These are phyloP conservation scores for Filobasidium floriforme DNA, from an alignment of 768 basidiomycete species.

Conservation along the genomic window DNA sequence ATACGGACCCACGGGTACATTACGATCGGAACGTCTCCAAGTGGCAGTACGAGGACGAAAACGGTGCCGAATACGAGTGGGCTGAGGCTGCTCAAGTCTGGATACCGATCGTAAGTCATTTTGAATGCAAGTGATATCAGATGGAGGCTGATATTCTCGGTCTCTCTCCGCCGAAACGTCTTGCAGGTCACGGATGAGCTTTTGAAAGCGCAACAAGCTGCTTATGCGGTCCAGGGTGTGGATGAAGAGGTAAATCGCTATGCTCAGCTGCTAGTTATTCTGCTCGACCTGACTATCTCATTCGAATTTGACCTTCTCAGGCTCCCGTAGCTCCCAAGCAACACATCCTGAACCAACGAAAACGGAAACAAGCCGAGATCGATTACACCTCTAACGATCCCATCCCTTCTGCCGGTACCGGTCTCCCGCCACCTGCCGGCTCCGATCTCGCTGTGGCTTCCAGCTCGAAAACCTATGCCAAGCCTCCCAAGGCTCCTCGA, in stretches of 20 bases:
- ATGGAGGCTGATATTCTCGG: not conserved
- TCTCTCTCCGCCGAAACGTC: not conserved
- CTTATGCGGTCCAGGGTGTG: conserved; percentile 83
- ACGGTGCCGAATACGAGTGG: conserved; percentile 80
- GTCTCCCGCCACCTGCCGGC: conserved; percentile 1
- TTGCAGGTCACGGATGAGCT: conserved; percentile 55
- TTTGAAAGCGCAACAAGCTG: conserved; percentile 82
- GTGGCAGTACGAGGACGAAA: conserved; percentile 80
- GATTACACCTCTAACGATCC: conserved; percentile 61
- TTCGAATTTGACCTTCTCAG: conserved; percentile 47
- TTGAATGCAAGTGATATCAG: not conserved
- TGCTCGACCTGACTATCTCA: not conserved
- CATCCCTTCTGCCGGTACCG: conserved; percentile 21
- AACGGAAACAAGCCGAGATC: conserved; percentile 49
- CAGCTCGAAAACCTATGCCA: conserved; percentile 25
- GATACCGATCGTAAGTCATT: conserved; percentile 66
- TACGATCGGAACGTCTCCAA: conserved; percentile 66
- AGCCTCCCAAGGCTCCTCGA: conserved; percentile 37
- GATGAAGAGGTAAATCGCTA: conserved; percentile 71
- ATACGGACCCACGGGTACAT: conserved; percentile 72
- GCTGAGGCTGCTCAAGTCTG: conserved; percentile 66
- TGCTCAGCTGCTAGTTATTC: not conserved
- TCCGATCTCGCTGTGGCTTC: conserved; percentile 7
- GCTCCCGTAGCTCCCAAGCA: conserved; percentile 67
- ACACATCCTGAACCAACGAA: conserved; percentile 49